Base-by-base conservation (phyloP, 306 rosid species). In the Erythrophleum fordii region DNA sequence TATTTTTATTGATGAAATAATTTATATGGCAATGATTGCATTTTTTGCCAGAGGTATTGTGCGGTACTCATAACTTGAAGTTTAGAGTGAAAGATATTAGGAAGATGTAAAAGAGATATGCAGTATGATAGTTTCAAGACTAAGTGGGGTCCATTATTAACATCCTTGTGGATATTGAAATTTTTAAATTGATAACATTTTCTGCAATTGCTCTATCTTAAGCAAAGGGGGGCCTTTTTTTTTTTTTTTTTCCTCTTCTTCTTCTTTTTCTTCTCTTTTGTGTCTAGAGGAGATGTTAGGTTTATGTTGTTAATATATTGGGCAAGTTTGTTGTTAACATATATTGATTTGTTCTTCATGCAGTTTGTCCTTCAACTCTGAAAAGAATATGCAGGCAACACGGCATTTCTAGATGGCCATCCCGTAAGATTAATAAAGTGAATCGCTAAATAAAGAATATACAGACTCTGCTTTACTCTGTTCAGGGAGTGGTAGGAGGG, bases 351-450 rank as follows among this genome's bases (percentile, higher is more conserved):
- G 37, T 55, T 82, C 83, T 82, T 79, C 69, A 78, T 77, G 67
- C 77, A 93, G 98, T 94, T 84, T 92, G 97, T 71, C 97, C 98
- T 29, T 92, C 98, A 79, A 94, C 98, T 0, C 87, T 94, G 59
- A 94, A 94, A 88, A 92, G 98, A 87, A 94, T 94, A 81, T 94
- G 98, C 87, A 91, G 98, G 81, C 94, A 94, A 58, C 94, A 94
- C 69, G 97, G 98, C 73, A 92, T 94, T 83, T 69, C 90, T 37
- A 91, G 97, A 76, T 94, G 98, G 98, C 98, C 98, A 46, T 94
- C 97, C 55, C 97, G 98, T 31, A 94, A 92, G 86, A 92, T 92
- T 83, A 91, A 88, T 68, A 94, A 92, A 86, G 97, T 94, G 60
- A 94, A 87, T 68, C 92, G 90, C 34, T 94, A 97, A 2, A 70